Base-by-base conservation (phyloP, 2,329 filamentous ascomycete species). In the Fragosphaeria purpurea region DNA sequence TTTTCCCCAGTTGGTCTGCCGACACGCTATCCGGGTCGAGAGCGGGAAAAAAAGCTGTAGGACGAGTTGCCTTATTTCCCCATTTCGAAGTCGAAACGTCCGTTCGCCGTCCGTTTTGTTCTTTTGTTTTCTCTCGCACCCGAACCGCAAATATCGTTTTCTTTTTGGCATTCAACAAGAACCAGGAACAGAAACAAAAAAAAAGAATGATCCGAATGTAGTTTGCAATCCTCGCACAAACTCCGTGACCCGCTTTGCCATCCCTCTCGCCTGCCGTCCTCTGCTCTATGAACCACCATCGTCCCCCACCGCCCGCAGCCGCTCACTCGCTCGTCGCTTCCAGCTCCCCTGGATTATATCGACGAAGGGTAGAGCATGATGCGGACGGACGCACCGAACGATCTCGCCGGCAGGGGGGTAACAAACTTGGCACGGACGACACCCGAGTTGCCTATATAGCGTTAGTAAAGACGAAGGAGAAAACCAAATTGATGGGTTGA, bases 341-440 rank as follows among this genome's bases (percentile, higher is more conserved):
- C 38, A 66, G 60, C 66, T 67, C 39, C 66, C 66, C 68, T 65
- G 74, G 41, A 51, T 85, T 91, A 95, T 85, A 96, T 93, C 78
- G 88, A 89, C 69, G 88, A 94, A 74, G 89, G 89, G 82, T 95
- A 95, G 75, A 95, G 81, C 89, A 95, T 95, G 75, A 95, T 82
- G 75, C 90, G 85, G 77, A 95, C 86, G 66, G 87, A 90, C 70
- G 89, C 88, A 76, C 90, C 89, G 80, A 97, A 96, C 70, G 87
- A 89, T 80, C 90, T 90, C 66, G 93, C 83, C 69, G 93, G 93
- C 63, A 98, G 89, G 73, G 95, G 95, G 76, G 82, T 81, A 73
- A 85, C 78, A 85, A 98, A 98, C 77, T 95, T 91, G 74, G 90
- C 91, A 72, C 93, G 86, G 71, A 98, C 93, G 68, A 96, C 87